Base-by-base conservation (phyloP, 768 basidiomycete species). In the Hygrophorus russula region DNA sequence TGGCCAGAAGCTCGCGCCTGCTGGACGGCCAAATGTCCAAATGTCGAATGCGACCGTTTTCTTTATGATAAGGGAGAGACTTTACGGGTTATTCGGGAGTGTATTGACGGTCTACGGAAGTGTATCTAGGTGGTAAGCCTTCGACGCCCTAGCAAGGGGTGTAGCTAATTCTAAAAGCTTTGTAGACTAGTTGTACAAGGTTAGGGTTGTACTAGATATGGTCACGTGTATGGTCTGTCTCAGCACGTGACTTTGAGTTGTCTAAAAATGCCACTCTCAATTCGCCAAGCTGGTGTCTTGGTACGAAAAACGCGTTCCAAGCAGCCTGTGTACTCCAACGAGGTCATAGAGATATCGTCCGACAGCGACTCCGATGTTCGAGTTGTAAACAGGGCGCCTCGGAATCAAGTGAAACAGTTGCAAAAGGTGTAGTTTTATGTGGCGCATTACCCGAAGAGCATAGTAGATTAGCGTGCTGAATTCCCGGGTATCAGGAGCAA, bases 1-100 rank as follows among this genome's bases (percentile, higher is more conserved):
- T 82, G 79, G 78, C 59, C 66, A 0, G 73, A 76, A 49, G 74
- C 80, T n/a, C 60, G 63, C 49, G 66, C 70, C 1, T 82, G 78
- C 51, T 82, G 80, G 80, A 60, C 61, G 45, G 71, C 78, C 1
- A 66, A 67, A 36, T 82, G 80, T 50, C 53, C 62, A 3, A 67
- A 67, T 44, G 3, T 28, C 10, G 56, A 55, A 0, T 82, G 80
- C 50, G 57, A 53, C 9, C 67, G 71, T 0, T 55, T 71, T 15
- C 63, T 80, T 27, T 82, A 80, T 41, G 76, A 80, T 55, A 73
- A 71, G 59, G 51, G 48, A 6, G 69, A 72, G 48, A 70, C 78
- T 29, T 53, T 78, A 33, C 68, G 71, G 17, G 68, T 73, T 6
- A 72, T 80, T 44, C 59, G 59, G 27, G 70, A 74, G 18, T 74